Conservation (phyloP, 163 green algal species). For the Chlorella variabilis region DNA sequence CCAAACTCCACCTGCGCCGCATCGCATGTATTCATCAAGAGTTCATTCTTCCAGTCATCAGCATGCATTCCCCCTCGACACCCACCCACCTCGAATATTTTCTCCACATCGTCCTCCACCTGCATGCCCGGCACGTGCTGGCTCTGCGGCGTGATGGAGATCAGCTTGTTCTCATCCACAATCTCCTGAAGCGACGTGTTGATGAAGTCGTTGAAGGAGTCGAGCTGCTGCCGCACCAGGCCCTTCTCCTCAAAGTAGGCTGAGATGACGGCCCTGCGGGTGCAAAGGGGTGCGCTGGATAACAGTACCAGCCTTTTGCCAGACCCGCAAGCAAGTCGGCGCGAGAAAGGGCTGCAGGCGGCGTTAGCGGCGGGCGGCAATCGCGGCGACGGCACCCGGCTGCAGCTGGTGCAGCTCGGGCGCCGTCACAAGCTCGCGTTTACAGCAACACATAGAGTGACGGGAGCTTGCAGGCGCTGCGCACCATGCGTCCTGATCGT, state of each 20-base stretch:
- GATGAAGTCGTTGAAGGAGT: conserved; percentile 99
- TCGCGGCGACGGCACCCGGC: too few relatives aligned
- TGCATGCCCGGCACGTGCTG: conserved; percentile 86
- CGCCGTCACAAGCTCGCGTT: too few relatives aligned
- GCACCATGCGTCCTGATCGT: conserved; percentile 50
- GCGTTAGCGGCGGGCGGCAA: too few relatives aligned
- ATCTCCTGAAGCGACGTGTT: conserved; percentile 96
- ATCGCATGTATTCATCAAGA: neutral
- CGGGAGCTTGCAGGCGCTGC: too few relatives aligned
- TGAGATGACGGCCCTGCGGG: conserved; percentile 77
- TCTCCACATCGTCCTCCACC: conserved; percentile 55
- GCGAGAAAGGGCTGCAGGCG: too few relatives aligned
- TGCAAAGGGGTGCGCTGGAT: neutral
- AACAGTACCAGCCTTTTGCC: too few relatives aligned
- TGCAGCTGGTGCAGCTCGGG: too few relatives aligned
- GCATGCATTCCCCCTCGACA: too few relatives aligned
- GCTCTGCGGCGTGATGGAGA: conserved; percentile 85
- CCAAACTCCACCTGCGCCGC: conserved; percentile 83
- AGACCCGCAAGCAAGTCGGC: neutral
- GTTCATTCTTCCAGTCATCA: neutral
- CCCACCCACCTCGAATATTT: conserved; percentile 50
- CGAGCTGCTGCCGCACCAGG: conserved; percentile 97
- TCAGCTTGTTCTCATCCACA: conserved; percentile 90
- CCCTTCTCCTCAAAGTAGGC: conserved; percentile 97
- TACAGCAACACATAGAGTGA: neutral